Conservation (phyloP, 2,329 filamentous ascomycete species). For the Scorias spongiosa region DNA sequence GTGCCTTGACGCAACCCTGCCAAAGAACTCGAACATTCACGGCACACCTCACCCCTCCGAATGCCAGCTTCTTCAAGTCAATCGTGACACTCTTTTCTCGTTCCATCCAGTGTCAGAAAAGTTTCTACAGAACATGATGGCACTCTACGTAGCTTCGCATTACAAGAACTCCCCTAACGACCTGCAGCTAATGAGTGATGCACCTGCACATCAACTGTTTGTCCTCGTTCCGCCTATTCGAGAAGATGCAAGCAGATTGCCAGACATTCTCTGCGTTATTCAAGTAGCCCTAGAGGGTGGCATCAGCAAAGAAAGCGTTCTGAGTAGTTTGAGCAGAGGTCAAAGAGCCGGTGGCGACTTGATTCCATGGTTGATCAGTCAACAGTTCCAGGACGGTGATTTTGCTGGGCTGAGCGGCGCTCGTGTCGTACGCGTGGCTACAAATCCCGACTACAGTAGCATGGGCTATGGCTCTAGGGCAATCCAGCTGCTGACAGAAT, state of each 20-base stretch:
- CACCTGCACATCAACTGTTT: conserved; percentile 89
- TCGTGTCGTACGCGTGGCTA: conserved; percentile 83
- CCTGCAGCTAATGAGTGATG: conserved; percentile 96
- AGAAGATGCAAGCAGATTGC: conserved; percentile 61
- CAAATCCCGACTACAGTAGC: conserved; percentile 78
- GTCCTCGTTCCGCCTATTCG: conserved; percentile 78
- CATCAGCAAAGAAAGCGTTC: conserved; percentile 83
- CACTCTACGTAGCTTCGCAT: conserved; percentile 88
- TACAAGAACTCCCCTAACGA: conserved; percentile 98
- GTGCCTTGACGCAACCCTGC: conserved; percentile 83
- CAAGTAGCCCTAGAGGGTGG: conserved; percentile 89
- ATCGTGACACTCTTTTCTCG: conserved; percentile 93
- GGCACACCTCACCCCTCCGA: conserved; percentile 82
- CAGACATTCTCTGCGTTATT: conserved; percentile 86
- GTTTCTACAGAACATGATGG: conserved; percentile 96
- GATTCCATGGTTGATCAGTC: conserved; percentile 93
- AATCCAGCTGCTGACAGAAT: conserved; percentile 72
- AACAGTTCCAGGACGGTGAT: conserved; percentile 95
- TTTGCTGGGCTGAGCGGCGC: conserved; percentile 89
- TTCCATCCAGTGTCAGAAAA: conserved; percentile 95
- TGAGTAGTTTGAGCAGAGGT: conserved; percentile 77
- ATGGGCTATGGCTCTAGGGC: conserved; percentile 93
- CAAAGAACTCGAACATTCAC: conserved; percentile 57
- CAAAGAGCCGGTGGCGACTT: conserved; percentile 81
- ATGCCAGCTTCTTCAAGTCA: conserved; percentile 86